These are phyloP conservation scores for Capsicum baccatum DNA, from an alignment of 257 asterid genomes.

Conservation along the genomic window DNA sequence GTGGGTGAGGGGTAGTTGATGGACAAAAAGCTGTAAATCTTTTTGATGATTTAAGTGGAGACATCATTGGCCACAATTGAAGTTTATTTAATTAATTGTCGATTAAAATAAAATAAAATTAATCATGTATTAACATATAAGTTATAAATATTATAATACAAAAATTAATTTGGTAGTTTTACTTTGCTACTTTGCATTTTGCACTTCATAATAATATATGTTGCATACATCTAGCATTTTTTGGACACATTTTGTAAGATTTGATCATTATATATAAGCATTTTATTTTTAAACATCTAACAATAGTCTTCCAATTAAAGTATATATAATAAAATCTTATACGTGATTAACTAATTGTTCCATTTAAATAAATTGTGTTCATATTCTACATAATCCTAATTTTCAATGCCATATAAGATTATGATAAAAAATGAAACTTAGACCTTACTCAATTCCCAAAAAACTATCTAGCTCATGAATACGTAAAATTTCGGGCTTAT, in stretches of 20 bases:
- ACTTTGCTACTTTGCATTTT: neutral
- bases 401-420: neutral
- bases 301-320: neutral
- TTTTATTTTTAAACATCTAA: neutral
- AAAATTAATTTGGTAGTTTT: neutral
- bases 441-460: neutral
- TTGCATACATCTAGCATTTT: neutral
- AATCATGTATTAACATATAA: neutral
- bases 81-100: neutral
- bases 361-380: neutral
- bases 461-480: neutral
- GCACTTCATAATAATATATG: neutral
- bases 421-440: neutral
- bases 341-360: neutral
- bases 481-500: neutral
- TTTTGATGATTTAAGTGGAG: constrained; percentile 27
- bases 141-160: neutral
- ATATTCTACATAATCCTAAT: neutral
- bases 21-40: constrained; percentile 24
- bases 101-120: neutral
- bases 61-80: constrained; percentile 32
- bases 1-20: neutral
- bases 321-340: neutral
- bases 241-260: neutral
- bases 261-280: neutral